Conservation (phyloP, 2,329 filamentous ascomycete genomes). For the Colletotrichum destructivum region DNA sequence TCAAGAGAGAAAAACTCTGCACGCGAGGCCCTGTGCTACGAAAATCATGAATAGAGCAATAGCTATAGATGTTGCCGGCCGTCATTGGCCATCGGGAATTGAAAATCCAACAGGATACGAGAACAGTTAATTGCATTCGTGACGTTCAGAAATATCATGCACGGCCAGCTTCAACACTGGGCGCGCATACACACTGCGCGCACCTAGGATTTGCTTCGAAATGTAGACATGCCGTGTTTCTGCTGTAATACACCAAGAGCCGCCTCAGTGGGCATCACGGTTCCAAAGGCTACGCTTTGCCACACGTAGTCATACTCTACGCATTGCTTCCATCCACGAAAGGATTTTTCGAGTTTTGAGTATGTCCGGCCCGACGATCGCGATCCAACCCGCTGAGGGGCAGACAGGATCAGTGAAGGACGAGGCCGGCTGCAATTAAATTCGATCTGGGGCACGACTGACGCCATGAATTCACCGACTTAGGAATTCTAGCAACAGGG, state of each 20-base stretch:
- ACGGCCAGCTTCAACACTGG: neutral
- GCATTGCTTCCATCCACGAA: neutral
- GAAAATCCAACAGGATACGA: constrained; percentile 12
- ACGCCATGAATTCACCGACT: constrained; percentile 74
- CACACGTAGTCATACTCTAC: too few relatives aligned
- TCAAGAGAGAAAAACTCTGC: constrained; percentile 22
- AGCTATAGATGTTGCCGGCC: constrained; percentile 28
- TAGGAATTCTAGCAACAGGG: constrained; percentile 84
- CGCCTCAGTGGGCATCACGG: too few relatives aligned
- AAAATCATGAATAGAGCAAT: constrained; percentile 42
- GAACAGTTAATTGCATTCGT: too few relatives aligned
- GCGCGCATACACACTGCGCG: too few relatives aligned
- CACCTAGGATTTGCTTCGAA: too few relatives aligned
- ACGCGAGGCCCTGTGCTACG: constrained; percentile 8
- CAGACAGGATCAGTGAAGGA: constrained; percentile 46
- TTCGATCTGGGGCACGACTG: constrained; percentile 84
- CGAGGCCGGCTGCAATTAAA: constrained; percentile 82
- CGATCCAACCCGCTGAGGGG: constrained; percentile 21
- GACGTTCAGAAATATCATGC: neutral
- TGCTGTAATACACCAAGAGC: too few relatives aligned
- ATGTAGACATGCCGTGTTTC: too few relatives aligned
- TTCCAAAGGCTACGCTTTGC: neutral
- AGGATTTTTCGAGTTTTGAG: constrained; percentile 5
- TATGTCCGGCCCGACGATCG: constrained; percentile 62
- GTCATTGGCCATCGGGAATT: neutral